Conservation (phyloP, 768 basidiomycete genomes). For the Pholiota conissans region DNA sequence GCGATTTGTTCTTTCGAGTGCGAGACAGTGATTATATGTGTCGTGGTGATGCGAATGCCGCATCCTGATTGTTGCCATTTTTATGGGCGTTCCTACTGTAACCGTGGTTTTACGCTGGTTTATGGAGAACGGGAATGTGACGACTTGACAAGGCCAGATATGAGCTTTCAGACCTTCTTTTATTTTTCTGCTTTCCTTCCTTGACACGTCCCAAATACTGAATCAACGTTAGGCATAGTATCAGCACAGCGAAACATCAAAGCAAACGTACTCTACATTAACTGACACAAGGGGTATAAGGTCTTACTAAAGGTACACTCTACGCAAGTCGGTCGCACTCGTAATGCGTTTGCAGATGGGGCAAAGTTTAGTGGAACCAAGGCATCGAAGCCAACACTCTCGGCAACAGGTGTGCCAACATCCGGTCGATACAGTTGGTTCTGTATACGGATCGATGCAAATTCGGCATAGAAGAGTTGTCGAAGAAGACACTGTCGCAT, state of each 20-base stretch:
- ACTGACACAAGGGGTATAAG: background rate
- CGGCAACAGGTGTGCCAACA: constrained; percentile 89
- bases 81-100: constrained; percentile 36
- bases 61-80: constrained; percentile 29
- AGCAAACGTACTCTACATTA: constrained; percentile 1
- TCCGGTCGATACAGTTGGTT: constrained; percentile 79
- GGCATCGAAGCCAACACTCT: constrained; percentile 82
- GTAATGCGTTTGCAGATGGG: constrained; percentile 90
- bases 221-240: constrained; percentile 3
- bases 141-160: constrained; percentile 88
- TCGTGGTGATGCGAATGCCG: constrained; percentile 61
- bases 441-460: constrained; percentile 74
- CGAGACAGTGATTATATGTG: constrained; percentile 57
- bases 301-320: constrained; percentile 73
- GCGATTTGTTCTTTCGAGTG: constrained; percentile 13
- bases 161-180: constrained; percentile 46
- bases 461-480: constrained; percentile 64
- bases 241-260: background rate
- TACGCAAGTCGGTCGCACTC: constrained; percentile 68
- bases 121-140: constrained; percentile 45
- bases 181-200: background rate
- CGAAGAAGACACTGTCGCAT: constrained; percentile 38
- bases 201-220: constrained; percentile 8
- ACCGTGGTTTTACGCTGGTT: constrained; percentile 51
- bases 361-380: constrained; percentile 79